Percentiles rank a stretch among this genome's conserved stretches.
Conservation (phyloP, 257 asterid genomes). For the Eustoma russellianum region DNA sequence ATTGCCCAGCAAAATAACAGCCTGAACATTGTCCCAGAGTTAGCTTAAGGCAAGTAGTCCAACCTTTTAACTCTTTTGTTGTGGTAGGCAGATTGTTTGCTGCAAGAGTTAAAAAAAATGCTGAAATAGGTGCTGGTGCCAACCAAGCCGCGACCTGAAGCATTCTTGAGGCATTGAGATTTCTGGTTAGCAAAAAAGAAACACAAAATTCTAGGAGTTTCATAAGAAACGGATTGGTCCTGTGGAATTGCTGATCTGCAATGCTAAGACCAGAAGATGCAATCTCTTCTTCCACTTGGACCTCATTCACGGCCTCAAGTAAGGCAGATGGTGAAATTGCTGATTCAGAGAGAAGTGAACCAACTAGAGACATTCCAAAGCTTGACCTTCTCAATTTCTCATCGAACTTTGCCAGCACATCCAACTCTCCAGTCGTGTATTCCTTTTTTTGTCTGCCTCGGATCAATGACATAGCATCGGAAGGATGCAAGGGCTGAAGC, state of each 20-base stretch:
- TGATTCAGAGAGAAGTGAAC: slow-evolving; percentile 63
- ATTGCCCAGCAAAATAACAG: slow-evolving; percentile 30
- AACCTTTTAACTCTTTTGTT: slow-evolving; percentile 34
- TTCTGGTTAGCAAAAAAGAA: slow-evolving; percentile 31
- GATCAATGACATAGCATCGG: slow-evolving; percentile 57
- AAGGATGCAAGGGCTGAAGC: slow-evolving; percentile 44
- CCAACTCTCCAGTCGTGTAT: slow-evolving; percentile 42
- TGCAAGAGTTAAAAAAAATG: slow-evolving; percentile 36
- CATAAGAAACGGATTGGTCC: slow-evolving; percentile 46
- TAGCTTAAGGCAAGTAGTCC: slow-evolving; percentile 44
- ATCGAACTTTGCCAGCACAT: slow-evolving; percentile 42
- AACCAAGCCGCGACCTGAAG: slow-evolving; percentile 78
- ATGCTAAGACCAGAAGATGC: slow-evolving; percentile 22
- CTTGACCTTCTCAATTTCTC: slow-evolving; percentile 62
- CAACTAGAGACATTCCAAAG: slow-evolving; percentile 56
- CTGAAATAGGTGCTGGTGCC: slow-evolving; percentile 64
- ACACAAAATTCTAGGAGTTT: slow-evolving; percentile 42
- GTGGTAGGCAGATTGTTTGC: slow-evolving; percentile 53
- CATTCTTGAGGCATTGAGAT: slow-evolving; percentile 47
- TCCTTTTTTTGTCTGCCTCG: slow-evolving; percentile 60
- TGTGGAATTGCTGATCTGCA: slow-evolving; percentile 46
- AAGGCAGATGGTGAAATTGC: slow-evolving; percentile 49
- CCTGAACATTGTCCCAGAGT: slow-evolving; percentile 39
- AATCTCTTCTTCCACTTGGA: slow-evolving; percentile 33
- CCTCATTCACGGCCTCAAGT: slow-evolving; percentile 52